phyloP scores from a whole-genome alignment of 1,139 yeast species.

The Geotrichum restrictum region DNA sequence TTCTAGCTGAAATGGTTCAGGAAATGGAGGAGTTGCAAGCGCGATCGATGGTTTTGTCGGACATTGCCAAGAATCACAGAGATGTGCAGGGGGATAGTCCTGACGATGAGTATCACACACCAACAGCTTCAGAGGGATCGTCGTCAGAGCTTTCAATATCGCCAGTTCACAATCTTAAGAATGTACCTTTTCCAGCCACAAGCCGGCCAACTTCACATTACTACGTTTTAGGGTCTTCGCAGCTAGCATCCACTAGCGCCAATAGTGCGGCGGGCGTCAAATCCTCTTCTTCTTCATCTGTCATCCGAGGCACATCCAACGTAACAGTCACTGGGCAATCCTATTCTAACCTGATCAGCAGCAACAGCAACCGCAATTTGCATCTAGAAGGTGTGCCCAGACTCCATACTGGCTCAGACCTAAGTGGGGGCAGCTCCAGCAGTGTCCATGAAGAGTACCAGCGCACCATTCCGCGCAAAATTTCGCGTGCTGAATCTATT shows the following conservation, averaged over 20 bases:
- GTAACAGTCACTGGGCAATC: not conserved
- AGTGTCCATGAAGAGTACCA: not conserved
- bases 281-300: not conserved
- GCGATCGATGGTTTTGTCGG: slow-evolving; percentile 22
- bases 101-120: not conserved
- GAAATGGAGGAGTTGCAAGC: slow-evolving; percentile 32
- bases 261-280: not conserved
- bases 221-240: slow-evolving; percentile 11
- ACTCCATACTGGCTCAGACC: slow-evolving; percentile 1
- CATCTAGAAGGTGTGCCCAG: not conserved
- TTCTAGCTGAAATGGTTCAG: slow-evolving; percentile 32
- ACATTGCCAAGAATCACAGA: slow-evolving; percentile 6
- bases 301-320: not conserved
- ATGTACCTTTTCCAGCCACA: not conserved
- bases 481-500: slow-evolving; percentile 10
- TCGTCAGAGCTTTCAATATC: slow-evolving; percentile 9
- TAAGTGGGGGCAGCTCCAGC: not conserved
- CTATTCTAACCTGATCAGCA: not conserved
- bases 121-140: slow-evolving; percentile 7
- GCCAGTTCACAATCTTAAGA: not conserved
- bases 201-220: not conserved
- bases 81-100: not conserved
- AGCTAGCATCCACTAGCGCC: not conserved
- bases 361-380: slow-evolving; percentile 1
- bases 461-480: slow-evolving; percentile 10